Percentiles rank a stretch among this genome's conserved stretches.
Conservation (phyloP, 768 basidiomycete genomes). For the Holtermannia corniformis region DNA sequence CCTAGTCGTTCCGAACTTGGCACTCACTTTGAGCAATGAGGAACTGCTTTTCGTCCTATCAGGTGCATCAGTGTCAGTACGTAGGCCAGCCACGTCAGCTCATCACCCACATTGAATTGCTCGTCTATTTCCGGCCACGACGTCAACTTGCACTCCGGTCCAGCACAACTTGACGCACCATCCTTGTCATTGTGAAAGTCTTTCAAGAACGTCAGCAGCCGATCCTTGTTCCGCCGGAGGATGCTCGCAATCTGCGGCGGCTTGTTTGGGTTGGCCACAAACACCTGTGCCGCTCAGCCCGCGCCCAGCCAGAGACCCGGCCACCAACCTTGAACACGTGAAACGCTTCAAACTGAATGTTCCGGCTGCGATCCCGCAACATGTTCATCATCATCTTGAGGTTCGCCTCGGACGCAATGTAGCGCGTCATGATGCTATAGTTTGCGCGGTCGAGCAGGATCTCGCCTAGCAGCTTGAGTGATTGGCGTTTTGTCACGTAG, state of each 20-base stretch:
- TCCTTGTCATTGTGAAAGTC: conserved; percentile 98
- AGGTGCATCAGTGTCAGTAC: not conserved
- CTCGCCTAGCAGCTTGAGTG: conserved; percentile 93
- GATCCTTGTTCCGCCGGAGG: conserved; percentile 85
- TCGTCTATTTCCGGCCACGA: conserved; percentile 53
- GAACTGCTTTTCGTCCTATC: conserved; percentile 86
- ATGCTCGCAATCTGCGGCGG: conserved; percentile 89
- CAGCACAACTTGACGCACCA: conserved; percentile 45
- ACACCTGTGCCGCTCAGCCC: conserved; percentile 53
- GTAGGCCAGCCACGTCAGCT: not conserved
- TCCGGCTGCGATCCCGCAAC: conserved; percentile 94
- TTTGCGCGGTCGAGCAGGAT: conserved; percentile 96
- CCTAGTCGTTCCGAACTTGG: not conserved
- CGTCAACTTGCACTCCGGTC: not conserved
- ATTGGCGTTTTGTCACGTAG: conserved; percentile 99
- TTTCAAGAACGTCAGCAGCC: conserved; percentile 76
- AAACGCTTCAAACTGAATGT: conserved; percentile 99
- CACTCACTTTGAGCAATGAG: conserved; percentile 67
- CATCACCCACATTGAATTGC: conserved; percentile 64
- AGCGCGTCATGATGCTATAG: conserved; percentile 96
- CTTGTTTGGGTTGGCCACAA: conserved; percentile 99
- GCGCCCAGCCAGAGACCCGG: not conserved
- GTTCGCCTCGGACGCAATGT: conserved; percentile 89
- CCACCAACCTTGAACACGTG: conserved; percentile 96
- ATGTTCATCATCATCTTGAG: conserved; percentile 99